Evolutionary conservation across 2,329 filamentous ascomycete genomes (phyloP).

Genomic region (Microcera coccophila): DNA sequence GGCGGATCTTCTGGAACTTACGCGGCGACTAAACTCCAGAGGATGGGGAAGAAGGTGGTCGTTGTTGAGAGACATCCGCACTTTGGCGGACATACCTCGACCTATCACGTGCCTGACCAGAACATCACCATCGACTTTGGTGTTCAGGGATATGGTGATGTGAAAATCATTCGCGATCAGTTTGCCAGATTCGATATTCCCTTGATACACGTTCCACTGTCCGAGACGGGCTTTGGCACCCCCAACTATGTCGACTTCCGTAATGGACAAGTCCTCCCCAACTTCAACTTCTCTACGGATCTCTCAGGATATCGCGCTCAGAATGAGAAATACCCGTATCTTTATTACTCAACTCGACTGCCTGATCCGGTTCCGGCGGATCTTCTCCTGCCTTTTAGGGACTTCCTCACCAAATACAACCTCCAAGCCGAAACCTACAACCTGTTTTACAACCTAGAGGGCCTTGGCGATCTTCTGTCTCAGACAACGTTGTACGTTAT

Average conservation of each 20-base stretch:
- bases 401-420: conserved; percentile 13
- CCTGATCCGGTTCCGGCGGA: conserved; percentile 14
- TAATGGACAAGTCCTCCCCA: conserved; percentile 7
- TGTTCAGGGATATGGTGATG: conserved; percentile 16
- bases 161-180: conserved; percentile 7
- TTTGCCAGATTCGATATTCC: conserved; percentile 16
- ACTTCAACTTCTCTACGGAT: conserved; percentile 9
- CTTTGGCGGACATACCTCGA: conserved; percentile 17
- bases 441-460: conserved; percentile 17
- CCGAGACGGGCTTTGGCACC: conserved; percentile 12
- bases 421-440: conserved; percentile 12
- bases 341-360: conserved; percentile 17
- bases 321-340: conserved; percentile 11
- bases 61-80: conserved; percentile 11
- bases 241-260: conserved; percentile 16
- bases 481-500: conserved; percentile 15
- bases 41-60: conserved; percentile 17
- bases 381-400: conserved; percentile 11
- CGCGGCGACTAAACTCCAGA: conserved; percentile 15
- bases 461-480: conserved; percentile 14
- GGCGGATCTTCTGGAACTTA: conserved; percentile 17
- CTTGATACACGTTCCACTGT: conserved; percentile 5
- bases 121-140: conserved; percentile 18
- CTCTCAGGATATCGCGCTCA: conserved; percentile 8
- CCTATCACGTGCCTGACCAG: conserved; percentile 13